Percentiles rank a stretch among this genome's conserved stretches.
Conservation (phyloP, 129 eudicot genomes). For the Centrapalus pauciflorus region DNA sequence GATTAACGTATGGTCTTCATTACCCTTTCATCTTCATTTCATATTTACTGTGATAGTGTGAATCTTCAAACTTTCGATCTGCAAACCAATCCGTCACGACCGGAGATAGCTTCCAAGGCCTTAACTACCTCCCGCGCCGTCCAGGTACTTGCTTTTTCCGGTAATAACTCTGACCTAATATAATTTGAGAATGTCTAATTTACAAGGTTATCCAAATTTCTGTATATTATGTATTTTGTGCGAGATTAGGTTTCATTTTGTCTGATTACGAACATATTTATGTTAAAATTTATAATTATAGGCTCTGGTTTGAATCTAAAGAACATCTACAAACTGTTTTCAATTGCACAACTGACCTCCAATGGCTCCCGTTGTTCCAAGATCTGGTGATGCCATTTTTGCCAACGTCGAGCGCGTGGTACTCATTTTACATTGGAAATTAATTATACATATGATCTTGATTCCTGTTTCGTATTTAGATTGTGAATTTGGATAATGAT, state of each 20-base stretch:
- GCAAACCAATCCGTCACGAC: not conserved
- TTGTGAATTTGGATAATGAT: conserved; percentile 3
- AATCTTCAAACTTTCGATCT: not conserved
- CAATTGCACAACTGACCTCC: conserved; percentile 9
- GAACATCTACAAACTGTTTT: not conserved
- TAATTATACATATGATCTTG: not conserved
- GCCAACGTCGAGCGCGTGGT: conserved; percentile 86
- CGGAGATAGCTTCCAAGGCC: too few relatives aligned
- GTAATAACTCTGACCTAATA: too few relatives aligned
- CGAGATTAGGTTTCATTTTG: not conserved
- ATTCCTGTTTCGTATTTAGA: not conserved
- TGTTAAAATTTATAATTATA: conserved; percentile 1
- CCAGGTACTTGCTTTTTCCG: not conserved
- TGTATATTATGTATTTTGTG: not conserved
- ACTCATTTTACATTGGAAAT: not conserved
- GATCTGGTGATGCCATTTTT: conserved; percentile 89
- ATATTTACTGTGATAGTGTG: too few relatives aligned
- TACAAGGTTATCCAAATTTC: not conserved
- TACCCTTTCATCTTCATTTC: too few relatives aligned
- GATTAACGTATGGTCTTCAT: too few relatives aligned
- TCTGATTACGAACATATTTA: not conserved
- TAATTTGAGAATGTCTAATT: not conserved
- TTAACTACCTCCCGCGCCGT: not conserved
- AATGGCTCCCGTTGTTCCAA: conserved; percentile 74
- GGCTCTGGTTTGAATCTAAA: not conserved